Conservation (phyloP, 805 yeast genomes). For the Vanderwaltozyma tropicalis region DNA sequence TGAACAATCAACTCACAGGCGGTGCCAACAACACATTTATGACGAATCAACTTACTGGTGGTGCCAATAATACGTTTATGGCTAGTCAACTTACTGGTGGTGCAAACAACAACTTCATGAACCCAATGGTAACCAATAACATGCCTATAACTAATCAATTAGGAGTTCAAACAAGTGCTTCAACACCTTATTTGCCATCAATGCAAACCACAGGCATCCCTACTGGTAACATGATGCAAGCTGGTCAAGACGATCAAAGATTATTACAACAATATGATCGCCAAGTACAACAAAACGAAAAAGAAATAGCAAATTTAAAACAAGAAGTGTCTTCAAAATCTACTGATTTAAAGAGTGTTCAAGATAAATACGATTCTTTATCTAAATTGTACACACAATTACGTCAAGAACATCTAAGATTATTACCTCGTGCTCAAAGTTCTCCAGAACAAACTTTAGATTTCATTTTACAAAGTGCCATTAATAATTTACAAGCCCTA, state of each 20-base stretch:
- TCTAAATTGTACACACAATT: constrained; percentile 85
- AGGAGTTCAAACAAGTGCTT: background rate
- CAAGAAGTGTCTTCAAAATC: constrained; percentile 67
- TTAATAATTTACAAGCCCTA: constrained; percentile 63
- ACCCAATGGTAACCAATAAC: background rate
- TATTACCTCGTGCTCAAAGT: constrained; percentile 42
- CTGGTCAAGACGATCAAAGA: constrained; percentile 57
- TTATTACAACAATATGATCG: constrained; percentile 80
- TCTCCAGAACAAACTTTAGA: constrained; percentile 43
- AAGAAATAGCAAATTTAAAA: constrained; percentile 51
- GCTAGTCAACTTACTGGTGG: background rate
- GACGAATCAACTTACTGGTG: background rate
- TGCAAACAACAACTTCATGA: background rate
- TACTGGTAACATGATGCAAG: background rate
- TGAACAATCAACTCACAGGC: background rate
- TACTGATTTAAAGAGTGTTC: constrained; percentile 55
- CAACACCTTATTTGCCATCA: background rate
- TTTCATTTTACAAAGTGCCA: constrained; percentile 57
- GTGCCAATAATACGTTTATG: background rate
- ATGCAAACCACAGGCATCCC: background rate
- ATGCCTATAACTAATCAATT: background rate
- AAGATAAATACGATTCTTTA: constrained; percentile 79
- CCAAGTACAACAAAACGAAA: constrained; percentile 71
- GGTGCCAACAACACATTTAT: background rate
- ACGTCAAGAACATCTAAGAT: constrained; percentile 80